Evolutionary conservation across 2,329 filamentous ascomycete species (phyloP), one percentile per base, ranked within the genome.

Genomic region (Sphaerulina vaccinii): DNA sequence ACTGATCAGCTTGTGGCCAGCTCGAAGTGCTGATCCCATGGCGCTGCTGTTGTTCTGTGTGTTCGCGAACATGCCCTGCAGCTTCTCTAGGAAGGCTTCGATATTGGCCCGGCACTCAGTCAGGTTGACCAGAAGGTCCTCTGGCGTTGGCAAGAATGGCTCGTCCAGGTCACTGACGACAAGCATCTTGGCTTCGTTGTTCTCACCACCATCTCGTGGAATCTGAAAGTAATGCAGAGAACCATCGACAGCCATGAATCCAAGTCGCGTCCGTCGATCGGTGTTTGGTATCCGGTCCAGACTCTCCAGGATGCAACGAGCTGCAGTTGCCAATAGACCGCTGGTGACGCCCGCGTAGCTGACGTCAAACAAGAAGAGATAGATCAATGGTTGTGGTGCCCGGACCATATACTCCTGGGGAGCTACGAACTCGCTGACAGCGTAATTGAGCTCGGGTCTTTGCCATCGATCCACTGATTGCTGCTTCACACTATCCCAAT

Each of bases 321-420:
- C 92, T 56, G 86, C 89, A 8, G 93, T 97, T 43, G 93, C 93
- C 54, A 97, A 78, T 24, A 99, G 84, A 42, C 93, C 93, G 58
- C 86, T 95, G 13, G 90, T 90, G 13, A 96, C 88, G 24, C 92
- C 85, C 10, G 89, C 84, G 64, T 90, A 95, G 77, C 90, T 96
- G 58, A 96, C 91, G 64, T 96, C 92, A 66, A 97, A 89, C 63
- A 96, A 78, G 80, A 97, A 97, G 11, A 96, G 81, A 69, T 97
- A 97, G 33, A 96, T 92, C 33, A 97, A 79, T 33, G 93, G 93
- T 72, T 96, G 92, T 38, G 93, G 93, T 51, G 93, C 91, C 55
- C 93, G 87, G 29, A 99, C 93, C 93, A 99, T 99, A 74, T 99
- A 99, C 73, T 99, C 93, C 72, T 99, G 93, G 2, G 93, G 93